Base-by-base conservation (phyloP, 2,329 filamentous ascomycete species). In the Chrysoporthe deuterocubensis region DNA sequence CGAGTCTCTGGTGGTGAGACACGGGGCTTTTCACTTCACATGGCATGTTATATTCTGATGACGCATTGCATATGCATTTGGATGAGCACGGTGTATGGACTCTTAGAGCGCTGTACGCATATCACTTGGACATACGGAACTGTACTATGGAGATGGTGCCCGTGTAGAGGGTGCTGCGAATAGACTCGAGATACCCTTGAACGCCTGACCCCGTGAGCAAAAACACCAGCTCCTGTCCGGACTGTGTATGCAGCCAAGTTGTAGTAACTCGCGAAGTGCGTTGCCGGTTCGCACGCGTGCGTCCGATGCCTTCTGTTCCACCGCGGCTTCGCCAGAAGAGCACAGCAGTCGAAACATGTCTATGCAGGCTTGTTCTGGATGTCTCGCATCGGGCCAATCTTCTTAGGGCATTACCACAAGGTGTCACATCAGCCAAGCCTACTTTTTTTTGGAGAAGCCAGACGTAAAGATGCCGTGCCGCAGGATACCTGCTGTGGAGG, bases 101-200 rank as follows among this genome's bases (percentile, higher is more conserved):
- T 18, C 16, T 52, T 21, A 8, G 50, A 43, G 50, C 44, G 60
- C n/a, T 64, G 48, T 44, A 56, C 42, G 26, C 43, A 64, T n/a
- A 64, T 43, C 40, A 64, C 4, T 44, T 64, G 40, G 37, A 64
- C 26, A 56, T 64, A 44, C 11, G 50, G 37, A 2, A 54, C 11
- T 44, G 40, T 56, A 42, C 37, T 34, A 26, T 40, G 34, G 26
- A 46, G 62, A 34, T 44, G 34, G 37, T 57, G 34, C 54, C 16
- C 26, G 50, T 52, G 26, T 56, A 44, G 50, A 56, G 14, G 37
- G 62, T 3, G 26, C 44, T 50, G 32, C 16, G 8, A 50, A 18
- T 62, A 62, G 43, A 62, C 43, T 37, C 44, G 32, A 50, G 44
- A 62, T 62, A 62, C 60, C 60, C 40, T 61, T 40, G 21, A 44